These are phyloP conservation scores for Chlorella vulgaris DNA, from an alignment of 139 green algal species.

Conservation along the genomic window DNA sequence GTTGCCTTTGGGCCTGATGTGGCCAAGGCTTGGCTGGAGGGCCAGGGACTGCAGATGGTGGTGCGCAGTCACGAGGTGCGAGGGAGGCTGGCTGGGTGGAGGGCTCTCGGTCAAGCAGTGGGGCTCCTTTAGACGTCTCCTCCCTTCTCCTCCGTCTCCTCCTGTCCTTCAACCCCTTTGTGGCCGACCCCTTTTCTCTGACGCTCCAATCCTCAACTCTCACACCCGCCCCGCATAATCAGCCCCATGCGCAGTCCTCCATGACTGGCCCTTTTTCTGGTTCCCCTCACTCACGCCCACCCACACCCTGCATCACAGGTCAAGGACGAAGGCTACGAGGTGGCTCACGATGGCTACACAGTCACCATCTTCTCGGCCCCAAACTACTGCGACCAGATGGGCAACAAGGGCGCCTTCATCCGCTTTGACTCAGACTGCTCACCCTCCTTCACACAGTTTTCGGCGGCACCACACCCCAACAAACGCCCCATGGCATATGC, in stretches of 20 bases:
- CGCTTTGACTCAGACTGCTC: constrained; percentile 91
- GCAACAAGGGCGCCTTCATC: constrained; percentile 95
- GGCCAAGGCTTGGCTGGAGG: constrained; percentile 83
- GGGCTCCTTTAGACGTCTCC: too few relatives aligned
- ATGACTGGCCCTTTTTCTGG: too few relatives aligned
- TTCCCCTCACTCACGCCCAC: not conserved
- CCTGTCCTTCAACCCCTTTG: too few relatives aligned
- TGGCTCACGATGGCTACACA: constrained; percentile 88
- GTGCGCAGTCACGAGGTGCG: constrained; percentile 86
- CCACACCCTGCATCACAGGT: constrained; percentile 53
- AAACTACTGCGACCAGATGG: constrained; percentile 95
- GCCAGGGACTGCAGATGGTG: constrained; percentile 89
- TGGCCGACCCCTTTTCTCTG: too few relatives aligned
- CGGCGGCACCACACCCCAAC: constrained; percentile 85
- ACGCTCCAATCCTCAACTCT: too few relatives aligned
- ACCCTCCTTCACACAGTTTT: constrained; percentile 93
- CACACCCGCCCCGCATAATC: too few relatives aligned
- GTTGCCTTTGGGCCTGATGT: constrained; percentile 85
- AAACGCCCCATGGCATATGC: constrained; percentile 97
- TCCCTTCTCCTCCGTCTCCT: too few relatives aligned
- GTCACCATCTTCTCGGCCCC: constrained; percentile 97
- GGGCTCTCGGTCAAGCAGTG: too few relatives aligned
- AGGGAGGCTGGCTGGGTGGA: too few relatives aligned
- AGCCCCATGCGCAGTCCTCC: too few relatives aligned
- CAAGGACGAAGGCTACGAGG: constrained; percentile 95